These are phyloP conservation scores for Aquilaria sinensis DNA, from an alignment of 345 rosid species.

Conservation along the genomic window DNA sequence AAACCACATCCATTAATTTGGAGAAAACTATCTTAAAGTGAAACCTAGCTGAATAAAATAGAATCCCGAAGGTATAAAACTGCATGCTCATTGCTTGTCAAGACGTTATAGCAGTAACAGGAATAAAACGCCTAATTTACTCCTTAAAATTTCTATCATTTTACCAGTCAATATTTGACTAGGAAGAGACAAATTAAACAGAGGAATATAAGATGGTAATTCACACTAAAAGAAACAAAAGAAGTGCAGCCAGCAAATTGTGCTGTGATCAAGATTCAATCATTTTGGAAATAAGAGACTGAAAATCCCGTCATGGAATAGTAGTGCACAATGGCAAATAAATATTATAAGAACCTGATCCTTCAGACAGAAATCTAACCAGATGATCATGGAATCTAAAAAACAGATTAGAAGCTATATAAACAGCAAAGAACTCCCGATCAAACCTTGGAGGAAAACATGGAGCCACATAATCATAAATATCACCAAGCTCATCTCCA, in stretches of 20 bases:
- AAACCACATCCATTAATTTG: too few species aligned
- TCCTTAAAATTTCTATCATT: not conserved
- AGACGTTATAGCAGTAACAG: not conserved
- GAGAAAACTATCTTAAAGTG: conserved; percentile 6
- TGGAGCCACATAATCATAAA: conserved; percentile 91
- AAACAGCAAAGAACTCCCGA: not conserved
- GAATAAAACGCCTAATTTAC: not conserved
- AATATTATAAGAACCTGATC: too few species aligned
- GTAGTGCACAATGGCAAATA: too few species aligned
- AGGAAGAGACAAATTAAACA: not conserved
- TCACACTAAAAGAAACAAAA: not conserved
- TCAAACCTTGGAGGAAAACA: conserved; percentile 83
- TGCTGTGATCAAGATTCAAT: too few species aligned
- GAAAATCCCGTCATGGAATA: too few species aligned
- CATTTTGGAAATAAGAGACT: too few species aligned
- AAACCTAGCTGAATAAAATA: too few species aligned
- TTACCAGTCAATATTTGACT: too few species aligned
- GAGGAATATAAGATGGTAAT: not conserved
- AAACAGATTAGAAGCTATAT: not conserved
- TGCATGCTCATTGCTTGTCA: too few species aligned
- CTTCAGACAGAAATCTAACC: not conserved
- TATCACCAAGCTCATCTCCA: conserved; percentile 94
- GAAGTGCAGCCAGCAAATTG: too few species aligned
- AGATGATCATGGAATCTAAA: not conserved
- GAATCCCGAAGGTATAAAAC: too few species aligned